Percentiles rank a stretch among this genome's conserved stretches.
Evolutionary conservation across 2,329 filamentous ascomycete species (phyloP).

Genomic region (Aspergillus tanneri): DNA sequence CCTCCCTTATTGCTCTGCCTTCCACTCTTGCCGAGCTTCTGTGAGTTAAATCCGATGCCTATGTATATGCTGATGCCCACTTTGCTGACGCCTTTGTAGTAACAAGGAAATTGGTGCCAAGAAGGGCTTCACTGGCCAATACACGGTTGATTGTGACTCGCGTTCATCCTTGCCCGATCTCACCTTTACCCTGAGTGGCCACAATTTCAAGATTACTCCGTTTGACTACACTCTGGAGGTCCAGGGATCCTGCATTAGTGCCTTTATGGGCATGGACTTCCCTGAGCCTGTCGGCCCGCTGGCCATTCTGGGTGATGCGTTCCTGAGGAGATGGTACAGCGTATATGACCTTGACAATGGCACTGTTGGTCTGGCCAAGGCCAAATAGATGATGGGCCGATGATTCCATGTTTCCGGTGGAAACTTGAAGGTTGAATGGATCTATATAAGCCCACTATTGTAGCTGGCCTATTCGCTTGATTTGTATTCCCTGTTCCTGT

Average conservation of each 20-base stretch:
- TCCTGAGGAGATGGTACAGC: conserved; percentile 69
- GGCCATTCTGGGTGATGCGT: conserved; percentile 76
- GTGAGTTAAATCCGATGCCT: conserved; percentile 40
- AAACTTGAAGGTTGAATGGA: neutral
- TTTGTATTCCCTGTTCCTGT: neutral
- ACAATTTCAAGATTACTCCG: conserved; percentile 87
- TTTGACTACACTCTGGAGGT: conserved; percentile 96
- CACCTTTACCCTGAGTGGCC: conserved; percentile 82
- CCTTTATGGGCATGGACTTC: conserved; percentile 96
- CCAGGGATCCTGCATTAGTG: conserved; percentile 91
- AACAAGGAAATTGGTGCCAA: conserved; percentile 98
- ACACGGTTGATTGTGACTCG: conserved; percentile 85
- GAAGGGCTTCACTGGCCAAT: conserved; percentile 97
- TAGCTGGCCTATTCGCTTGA: conserved; percentile 2
- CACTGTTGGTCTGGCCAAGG: conserved; percentile 82
- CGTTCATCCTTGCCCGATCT: conserved; percentile 83
- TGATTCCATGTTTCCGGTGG: conserved; percentile 1
- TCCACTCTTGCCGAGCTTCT: conserved; percentile 88
- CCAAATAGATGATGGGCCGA: conserved; percentile 53
- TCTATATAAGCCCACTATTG: neutral
- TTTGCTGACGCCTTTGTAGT: conserved; percentile 32
- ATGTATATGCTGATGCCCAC: neutral
- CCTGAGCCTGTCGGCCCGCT: conserved; percentile 83
- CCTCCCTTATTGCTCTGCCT: conserved; percentile 93
- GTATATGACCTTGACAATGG: conserved; percentile 92